Conservation (phyloP, 2,329 filamentous ascomycete genomes). For the Penicillium brevicompactum region DNA sequence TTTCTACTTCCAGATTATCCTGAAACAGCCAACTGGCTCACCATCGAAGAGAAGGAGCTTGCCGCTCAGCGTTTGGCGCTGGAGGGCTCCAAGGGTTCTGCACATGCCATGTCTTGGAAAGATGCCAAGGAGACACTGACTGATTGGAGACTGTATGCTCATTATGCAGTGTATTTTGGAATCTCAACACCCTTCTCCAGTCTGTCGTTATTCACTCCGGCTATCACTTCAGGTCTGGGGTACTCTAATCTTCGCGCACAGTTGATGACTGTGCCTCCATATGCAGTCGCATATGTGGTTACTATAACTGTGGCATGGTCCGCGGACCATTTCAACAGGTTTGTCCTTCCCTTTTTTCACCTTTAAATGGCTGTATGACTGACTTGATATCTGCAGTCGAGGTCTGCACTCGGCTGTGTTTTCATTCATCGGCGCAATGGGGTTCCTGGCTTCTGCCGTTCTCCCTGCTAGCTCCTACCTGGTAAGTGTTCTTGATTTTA, state of each 20-base stretch:
- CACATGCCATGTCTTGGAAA: slow-evolving; percentile 49
- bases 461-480: slow-evolving; percentile 62
- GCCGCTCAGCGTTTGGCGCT: slow-evolving; percentile 44
- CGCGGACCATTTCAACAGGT: slow-evolving; percentile 56
- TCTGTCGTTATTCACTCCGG: slow-evolving; percentile 64
- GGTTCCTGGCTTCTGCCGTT: slow-evolving; percentile 65
- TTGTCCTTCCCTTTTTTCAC: not conserved
- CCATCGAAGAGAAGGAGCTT: slow-evolving; percentile 45
- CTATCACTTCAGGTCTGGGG: slow-evolving; percentile 62
- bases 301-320: slow-evolving; percentile 59
- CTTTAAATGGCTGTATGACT: not conserved
- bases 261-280: slow-evolving; percentile 68
- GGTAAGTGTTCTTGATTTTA: slow-evolving; percentile 26
- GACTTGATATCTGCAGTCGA: slow-evolving; percentile 34
- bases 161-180: slow-evolving; percentile 49
- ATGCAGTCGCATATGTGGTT: slow-evolving; percentile 60
- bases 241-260: slow-evolving; percentile 62
- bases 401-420: slow-evolving; percentile 55
- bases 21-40: slow-evolving; percentile 51
- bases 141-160: slow-evolving; percentile 56
- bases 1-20: slow-evolving; percentile 54
- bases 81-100: slow-evolving; percentile 43
- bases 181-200: slow-evolving; percentile 60
- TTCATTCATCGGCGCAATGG: slow-evolving; percentile 55
- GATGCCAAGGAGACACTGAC: slow-evolving; percentile 52